Evolutionary conservation across 495 filamentous ascomycete species (phyloP).

Genomic region (Cercophora newfieldiana): DNA sequence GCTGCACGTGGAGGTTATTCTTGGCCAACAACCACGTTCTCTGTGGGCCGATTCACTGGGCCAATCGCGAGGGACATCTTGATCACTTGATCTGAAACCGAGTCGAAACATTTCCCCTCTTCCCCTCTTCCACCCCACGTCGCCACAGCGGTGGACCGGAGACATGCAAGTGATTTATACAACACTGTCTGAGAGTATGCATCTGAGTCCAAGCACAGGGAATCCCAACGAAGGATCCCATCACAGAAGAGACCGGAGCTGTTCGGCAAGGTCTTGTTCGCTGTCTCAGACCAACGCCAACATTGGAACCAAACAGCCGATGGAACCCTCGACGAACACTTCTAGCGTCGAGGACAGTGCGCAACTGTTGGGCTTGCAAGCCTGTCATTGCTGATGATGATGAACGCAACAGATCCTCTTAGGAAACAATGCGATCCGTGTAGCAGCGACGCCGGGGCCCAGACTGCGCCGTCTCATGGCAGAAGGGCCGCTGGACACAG

Average conservation of each 20-base stretch:
- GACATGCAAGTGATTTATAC: slow-evolving; percentile 11
- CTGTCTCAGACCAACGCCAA: not conserved
- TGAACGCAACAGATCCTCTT: not conserved
- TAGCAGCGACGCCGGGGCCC: not conserved
- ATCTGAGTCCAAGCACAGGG: not conserved
- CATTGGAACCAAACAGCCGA: not conserved
- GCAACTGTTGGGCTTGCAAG: not conserved
- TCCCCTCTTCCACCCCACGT: slow-evolving; percentile 21
- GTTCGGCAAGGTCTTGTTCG: not conserved
- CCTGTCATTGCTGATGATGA: not conserved
- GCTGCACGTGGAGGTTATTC: slow-evolving; percentile 35
- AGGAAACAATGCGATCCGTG: not conserved
- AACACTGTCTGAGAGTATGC: slow-evolving; percentile 18
- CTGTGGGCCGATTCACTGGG: not conserved
- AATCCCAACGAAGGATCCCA: not conserved
- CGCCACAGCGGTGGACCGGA: not conserved
- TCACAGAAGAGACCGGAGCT: not conserved
- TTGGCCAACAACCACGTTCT: slow-evolving; percentile 5
- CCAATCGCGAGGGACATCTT: slow-evolving; percentile 2
- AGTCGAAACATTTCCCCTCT: slow-evolving; percentile 31
- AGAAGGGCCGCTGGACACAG: slow-evolving; percentile 16
- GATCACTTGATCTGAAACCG: slow-evolving; percentile 38
- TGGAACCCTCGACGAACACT: slow-evolving; percentile 2
- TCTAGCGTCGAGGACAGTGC: not conserved
- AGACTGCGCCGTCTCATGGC: slow-evolving; percentile 4